Evolutionary conservation across 768 basidiomycete species (phyloP).

Genomic region (Coprinopsis sp.): DNA sequence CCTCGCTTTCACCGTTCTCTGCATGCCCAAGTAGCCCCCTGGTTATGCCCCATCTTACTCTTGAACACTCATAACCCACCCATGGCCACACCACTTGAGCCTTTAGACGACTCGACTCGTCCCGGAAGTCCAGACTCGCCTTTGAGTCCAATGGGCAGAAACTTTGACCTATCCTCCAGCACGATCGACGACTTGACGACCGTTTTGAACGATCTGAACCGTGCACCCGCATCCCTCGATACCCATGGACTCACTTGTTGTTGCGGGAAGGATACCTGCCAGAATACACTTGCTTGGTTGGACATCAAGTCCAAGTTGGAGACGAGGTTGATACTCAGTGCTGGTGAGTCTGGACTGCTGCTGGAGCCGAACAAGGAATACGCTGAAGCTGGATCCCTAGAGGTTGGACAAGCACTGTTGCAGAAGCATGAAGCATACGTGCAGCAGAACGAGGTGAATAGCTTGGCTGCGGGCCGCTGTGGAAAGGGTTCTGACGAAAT

Average conservation of each 20-base stretch:
- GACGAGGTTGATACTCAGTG: slow-evolving; percentile 74
- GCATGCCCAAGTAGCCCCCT: too few relatives aligned
- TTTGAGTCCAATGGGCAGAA: slow-evolving; percentile 32
- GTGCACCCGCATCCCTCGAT: slow-evolving; percentile 63
- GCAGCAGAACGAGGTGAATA: slow-evolving; percentile 59
- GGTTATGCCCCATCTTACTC: too few relatives aligned
- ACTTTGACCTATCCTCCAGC: slow-evolving; percentile 47
- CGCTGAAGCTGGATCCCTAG: too few relatives aligned
- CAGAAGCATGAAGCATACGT: slow-evolving; percentile 86
- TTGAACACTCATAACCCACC: neutral
- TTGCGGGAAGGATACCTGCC: slow-evolving; percentile 62
- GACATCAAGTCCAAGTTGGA: slow-evolving; percentile 67
- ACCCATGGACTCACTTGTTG: slow-evolving; percentile 49
- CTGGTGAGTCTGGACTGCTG: slow-evolving; percentile 51
- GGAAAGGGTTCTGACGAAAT: slow-evolving; percentile 1
- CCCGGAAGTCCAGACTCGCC: slow-evolving; percentile 48
- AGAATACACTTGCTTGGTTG: slow-evolving; percentile 59
- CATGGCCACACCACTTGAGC: too few relatives aligned
- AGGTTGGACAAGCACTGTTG: slow-evolving; percentile 86
- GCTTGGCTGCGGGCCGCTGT: slow-evolving; percentile 2
- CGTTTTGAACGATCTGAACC: slow-evolving; percentile 68
- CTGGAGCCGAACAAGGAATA: neutral
- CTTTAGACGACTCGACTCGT: slow-evolving; percentile 20
- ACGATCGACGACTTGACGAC: slow-evolving; percentile 79
- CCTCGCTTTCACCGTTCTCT: too few relatives aligned